A percentile compares a stretch with the other conserved stretches of the same genome.
Evolutionary conservation across 306 rosid species (phyloP).

Genomic region (Delonix regia): DNA sequence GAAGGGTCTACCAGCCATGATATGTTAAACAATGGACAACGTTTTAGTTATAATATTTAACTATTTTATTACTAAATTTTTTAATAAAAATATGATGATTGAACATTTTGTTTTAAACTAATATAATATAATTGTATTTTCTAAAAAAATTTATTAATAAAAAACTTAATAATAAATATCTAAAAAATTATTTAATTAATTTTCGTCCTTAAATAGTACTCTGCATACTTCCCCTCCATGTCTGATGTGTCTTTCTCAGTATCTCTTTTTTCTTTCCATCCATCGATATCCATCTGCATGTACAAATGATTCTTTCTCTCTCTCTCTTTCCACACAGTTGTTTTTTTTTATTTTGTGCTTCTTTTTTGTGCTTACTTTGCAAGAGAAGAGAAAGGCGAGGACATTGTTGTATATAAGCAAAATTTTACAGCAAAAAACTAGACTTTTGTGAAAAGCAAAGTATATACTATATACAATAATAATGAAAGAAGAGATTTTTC

Average conservation of each 20-base stretch:
- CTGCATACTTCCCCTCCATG: neutral
- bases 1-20: conserved; percentile 59
- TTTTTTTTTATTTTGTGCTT: conserved; percentile 20
- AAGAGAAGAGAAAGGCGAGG: conserved; percentile 50
- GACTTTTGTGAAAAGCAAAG: conserved; percentile 41
- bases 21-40: neutral
- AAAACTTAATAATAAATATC: neutral
- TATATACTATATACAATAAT: conserved; percentile 15
- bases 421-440: conserved; percentile 41
- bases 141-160: too few relatives aligned
- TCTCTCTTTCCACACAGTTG: conserved; percentile 50
- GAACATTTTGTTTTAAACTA: neutral
- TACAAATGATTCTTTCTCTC: conserved; percentile 50
- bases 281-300: conserved; percentile 10
- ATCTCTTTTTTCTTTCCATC: too few relatives aligned
- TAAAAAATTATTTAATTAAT: neutral
- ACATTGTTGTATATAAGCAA: conserved; percentile 39
- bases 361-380: conserved; percentile 48
- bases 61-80: neutral
- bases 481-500: conserved; percentile 32
- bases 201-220: neutral
- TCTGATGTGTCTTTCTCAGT: too few relatives aligned
- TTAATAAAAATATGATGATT: neutral
- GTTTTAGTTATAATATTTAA: neutral
- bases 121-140: neutral